A percentile compares a stretch with the other conserved stretches of the same genome.
These are phyloP conservation scores for Penicillium sp. DNA, from an alignment of 2,329 filamentous ascomycete genomes.

Conservation along the genomic window DNA sequence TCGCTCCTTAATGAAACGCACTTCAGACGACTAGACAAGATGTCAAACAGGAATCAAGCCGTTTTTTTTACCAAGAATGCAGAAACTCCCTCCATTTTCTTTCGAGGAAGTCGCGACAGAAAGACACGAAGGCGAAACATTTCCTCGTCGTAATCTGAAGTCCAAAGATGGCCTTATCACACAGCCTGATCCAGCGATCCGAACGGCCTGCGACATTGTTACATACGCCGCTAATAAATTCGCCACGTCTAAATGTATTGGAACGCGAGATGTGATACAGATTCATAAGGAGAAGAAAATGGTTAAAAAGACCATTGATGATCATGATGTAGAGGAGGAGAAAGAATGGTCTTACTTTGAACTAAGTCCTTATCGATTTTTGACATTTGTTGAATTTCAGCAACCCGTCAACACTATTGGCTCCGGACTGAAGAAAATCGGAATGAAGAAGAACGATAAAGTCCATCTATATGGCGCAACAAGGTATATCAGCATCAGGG, in stretches of 20 bases:
- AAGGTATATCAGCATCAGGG: conserved; percentile 57
- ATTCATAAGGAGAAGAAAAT: conserved; percentile 85
- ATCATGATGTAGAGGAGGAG: conserved; percentile 75
- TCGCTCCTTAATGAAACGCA: too few relatives aligned
- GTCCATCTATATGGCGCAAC: conserved; percentile 84
- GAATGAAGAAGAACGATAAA: conserved; percentile 67
- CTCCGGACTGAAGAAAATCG: conserved; percentile 73
- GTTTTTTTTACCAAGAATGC: too few relatives aligned
- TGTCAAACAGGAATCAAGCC: too few relatives aligned
- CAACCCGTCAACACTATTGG: conserved; percentile 70
- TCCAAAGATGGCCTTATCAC: conserved; percentile 72
- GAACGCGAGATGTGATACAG: conserved; percentile 72
- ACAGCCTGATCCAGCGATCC: conserved; percentile 69
- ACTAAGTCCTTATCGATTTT: conserved; percentile 74
- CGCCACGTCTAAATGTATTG: conserved; percentile 68
- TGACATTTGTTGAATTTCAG: conserved; percentile 80
- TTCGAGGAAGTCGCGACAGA: too few relatives aligned
- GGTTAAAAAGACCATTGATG: conserved; percentile 85
- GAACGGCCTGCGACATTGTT: conserved; percentile 79
- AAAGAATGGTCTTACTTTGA: conserved; percentile 94
- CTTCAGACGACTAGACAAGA: too few relatives aligned
- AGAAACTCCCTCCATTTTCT: too few relatives aligned
- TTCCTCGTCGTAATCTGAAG: conserved; percentile 73
- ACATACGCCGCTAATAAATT: conserved; percentile 67
- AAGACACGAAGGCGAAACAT: conserved; percentile 68